A percentile compares a stretch with the other conserved stretches of the same genome.
These are phyloP conservation scores for Cercis canadensis DNA, from an alignment of 306 rosid species.

Conservation along the genomic window DNA sequence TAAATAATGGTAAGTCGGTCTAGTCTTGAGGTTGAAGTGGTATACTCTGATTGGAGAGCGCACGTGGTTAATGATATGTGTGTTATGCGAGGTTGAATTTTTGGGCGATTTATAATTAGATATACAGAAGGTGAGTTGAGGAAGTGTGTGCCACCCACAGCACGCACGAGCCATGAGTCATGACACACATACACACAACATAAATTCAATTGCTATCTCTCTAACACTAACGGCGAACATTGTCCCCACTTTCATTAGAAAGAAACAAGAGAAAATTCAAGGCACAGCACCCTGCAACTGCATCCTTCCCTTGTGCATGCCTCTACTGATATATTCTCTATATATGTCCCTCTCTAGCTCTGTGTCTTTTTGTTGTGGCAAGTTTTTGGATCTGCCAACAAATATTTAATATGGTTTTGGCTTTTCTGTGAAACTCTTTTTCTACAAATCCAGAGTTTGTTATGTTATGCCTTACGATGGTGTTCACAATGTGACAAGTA, in stretches of 20 bases:
- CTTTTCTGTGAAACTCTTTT: conserved; percentile 7
- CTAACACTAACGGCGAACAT: neutral
- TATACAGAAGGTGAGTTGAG: too few relatives aligned
- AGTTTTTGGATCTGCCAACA: conserved; percentile 8
- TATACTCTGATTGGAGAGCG: too few relatives aligned
- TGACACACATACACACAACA: too few relatives aligned
- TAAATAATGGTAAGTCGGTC: too few relatives aligned
- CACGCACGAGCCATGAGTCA: too few relatives aligned
- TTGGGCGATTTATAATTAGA: too few relatives aligned
- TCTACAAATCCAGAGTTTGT: neutral
- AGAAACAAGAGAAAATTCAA: conserved; percentile 22
- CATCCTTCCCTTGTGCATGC: neutral
- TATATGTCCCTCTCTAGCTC: neutral
- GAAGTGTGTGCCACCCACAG: too few relatives aligned
- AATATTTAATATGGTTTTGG: conserved; percentile 11
- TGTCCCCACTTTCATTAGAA: neutral
- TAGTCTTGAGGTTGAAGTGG: too few relatives aligned
- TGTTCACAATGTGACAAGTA: conserved; percentile 7
- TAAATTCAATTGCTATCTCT: too few relatives aligned
- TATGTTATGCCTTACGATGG: neutral
- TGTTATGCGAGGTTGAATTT: too few relatives aligned
- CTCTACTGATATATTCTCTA: neutral
- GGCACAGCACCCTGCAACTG: neutral
- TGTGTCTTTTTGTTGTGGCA: neutral
- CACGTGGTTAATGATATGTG: too few relatives aligned